Evolutionary conservation across 495 filamentous ascomycete species (phyloP).

Genomic region (Evernia prunastri): DNA sequence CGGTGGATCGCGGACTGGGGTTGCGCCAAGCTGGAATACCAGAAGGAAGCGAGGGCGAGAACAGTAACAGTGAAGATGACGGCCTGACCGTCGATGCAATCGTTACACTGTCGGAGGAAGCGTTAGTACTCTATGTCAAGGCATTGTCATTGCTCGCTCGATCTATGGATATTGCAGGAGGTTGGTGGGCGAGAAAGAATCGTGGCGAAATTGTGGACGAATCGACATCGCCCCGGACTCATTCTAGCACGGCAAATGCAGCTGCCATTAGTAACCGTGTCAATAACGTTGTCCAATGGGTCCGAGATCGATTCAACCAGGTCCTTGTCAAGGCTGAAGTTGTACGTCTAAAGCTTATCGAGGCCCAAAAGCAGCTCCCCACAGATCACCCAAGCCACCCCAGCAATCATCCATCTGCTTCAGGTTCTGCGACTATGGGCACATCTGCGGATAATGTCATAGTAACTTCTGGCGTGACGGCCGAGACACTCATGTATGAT

Average conservation of each 20-base stretch:
- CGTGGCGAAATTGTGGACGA: conserved; percentile 55
- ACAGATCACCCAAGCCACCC: conserved; percentile 81
- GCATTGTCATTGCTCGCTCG: conserved; percentile 79
- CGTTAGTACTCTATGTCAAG: conserved; percentile 92
- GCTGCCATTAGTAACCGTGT: conserved; percentile 63
- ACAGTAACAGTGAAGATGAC: conserved; percentile 45
- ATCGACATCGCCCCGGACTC: conserved; percentile 38
- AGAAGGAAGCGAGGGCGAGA: conserved; percentile 35
- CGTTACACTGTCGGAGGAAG: conserved; percentile 85
- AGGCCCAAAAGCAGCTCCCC: conserved; percentile 79
- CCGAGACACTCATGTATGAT: conserved; percentile 97
- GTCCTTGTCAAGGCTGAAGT: conserved; percentile 92
- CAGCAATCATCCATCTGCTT: conserved; percentile 57
- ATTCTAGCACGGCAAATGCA: conserved; percentile 35
- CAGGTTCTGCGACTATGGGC: conserved; percentile 42
- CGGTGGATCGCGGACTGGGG: conserved; percentile 61
- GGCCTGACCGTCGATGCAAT: conserved; percentile 79
- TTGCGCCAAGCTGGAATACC: conserved; percentile 48
- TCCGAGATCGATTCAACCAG: conserved; percentile 89
- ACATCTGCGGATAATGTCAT: conserved; percentile 57
- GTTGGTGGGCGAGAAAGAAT: conserved; percentile 81
- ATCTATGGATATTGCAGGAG: conserved; percentile 92
- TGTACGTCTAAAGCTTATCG: conserved; percentile 76
- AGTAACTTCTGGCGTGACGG: conserved; percentile 72
- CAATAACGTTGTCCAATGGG: conserved; percentile 92